Evolutionary conservation across 2,329 filamentous ascomycete genomes (phyloP), one percentile per base, ranked within the genome.

Genomic region (Dothistroma septosporum): DNA sequence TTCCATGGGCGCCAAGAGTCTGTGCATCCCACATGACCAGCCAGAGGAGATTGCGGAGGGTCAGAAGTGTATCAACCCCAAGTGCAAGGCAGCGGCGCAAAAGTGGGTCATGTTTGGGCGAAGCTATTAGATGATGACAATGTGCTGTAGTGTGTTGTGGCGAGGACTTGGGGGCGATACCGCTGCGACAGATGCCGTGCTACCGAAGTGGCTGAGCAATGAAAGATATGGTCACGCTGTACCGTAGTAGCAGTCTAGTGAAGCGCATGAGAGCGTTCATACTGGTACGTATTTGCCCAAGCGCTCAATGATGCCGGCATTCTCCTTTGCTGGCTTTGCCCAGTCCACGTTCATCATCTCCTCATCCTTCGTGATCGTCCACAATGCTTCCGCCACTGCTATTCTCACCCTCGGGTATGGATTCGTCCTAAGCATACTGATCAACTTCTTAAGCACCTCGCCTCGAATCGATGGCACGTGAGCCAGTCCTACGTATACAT

Each of bases 61-160:
- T 54, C 96, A 91, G 61, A 92, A 94, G 78, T 99, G 94, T 75
- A 82, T 93, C 70, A 97, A 90, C 82, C 93, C 93, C 47, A 88
- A 93, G 72, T 97, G 93, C 78, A 80, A 81, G 63, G 82, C 81
- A 65, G 78, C 86, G 55, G 93, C 93, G 19, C 86, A 93, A 81
- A 85, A 88, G 72, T 97, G 91, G 89, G 90, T 90, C 76, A 89
- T 97, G 87, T 97, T 97, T 77, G 93, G 93, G 71, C 70, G 80
- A 66, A 80, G 78, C 61, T 76, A 78, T 63, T 77, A 76, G 49
- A 53, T 31, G 24, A 31, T 21, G 24, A 31, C 4, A 4, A 14
- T 35, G 31, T 53, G 24, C 16, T 35, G 50, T 35, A 31, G 12
- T 53, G 50, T 32, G 50, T 28, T 53, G 24, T 44, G 31, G 50